These are phyloP conservation scores for Pulveroboletus ravenelii DNA, from an alignment of 768 basidiomycete genomes.

Conservation along the genomic window DNA sequence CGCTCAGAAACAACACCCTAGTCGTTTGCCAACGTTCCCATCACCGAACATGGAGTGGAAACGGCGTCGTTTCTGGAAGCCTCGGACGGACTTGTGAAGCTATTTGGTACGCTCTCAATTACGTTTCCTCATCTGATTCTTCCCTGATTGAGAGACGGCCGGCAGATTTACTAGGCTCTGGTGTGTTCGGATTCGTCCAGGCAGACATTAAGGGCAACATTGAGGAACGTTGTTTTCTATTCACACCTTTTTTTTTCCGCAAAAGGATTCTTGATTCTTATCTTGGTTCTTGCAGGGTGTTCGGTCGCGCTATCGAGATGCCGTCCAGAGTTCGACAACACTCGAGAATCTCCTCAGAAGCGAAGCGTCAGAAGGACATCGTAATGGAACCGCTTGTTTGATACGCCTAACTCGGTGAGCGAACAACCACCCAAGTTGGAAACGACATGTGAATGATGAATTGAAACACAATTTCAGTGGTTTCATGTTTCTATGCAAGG, in stretches of 20 bases:
- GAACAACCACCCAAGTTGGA: not conserved
- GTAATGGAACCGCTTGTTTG: constrained; percentile 55
- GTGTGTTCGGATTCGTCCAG: constrained; percentile 72
- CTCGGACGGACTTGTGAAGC: constrained; percentile 73
- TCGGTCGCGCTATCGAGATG: constrained; percentile 47
- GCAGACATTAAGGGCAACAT: constrained; percentile 67
- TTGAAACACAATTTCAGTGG: constrained; percentile 41
- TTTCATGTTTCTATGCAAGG: constrained; percentile 61
- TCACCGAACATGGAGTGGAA: constrained; percentile 74
- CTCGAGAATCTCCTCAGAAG: constrained; percentile 56
- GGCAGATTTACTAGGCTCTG: constrained; percentile 62
- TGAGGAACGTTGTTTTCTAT: constrained; percentile 37
- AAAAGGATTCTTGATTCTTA: constrained; percentile 9
- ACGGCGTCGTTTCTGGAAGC: constrained; percentile 80
- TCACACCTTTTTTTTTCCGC: constrained; percentile 6
- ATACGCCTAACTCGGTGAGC: constrained; percentile 61
- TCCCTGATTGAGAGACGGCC: constrained; percentile 12
- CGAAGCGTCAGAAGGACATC: constrained; percentile 41
- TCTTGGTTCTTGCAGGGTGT: constrained; percentile 48
- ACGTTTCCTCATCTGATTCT: constrained; percentile 13
- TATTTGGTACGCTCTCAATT: constrained; percentile 54
- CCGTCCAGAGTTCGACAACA: constrained; percentile 43
- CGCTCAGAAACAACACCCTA: constrained; percentile 28
- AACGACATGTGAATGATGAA: constrained; percentile 2
- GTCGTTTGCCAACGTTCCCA: constrained; percentile 84